These are phyloP conservation scores for Amanita subjunquillea DNA, from an alignment of 768 basidiomycete species.

Conservation along the genomic window DNA sequence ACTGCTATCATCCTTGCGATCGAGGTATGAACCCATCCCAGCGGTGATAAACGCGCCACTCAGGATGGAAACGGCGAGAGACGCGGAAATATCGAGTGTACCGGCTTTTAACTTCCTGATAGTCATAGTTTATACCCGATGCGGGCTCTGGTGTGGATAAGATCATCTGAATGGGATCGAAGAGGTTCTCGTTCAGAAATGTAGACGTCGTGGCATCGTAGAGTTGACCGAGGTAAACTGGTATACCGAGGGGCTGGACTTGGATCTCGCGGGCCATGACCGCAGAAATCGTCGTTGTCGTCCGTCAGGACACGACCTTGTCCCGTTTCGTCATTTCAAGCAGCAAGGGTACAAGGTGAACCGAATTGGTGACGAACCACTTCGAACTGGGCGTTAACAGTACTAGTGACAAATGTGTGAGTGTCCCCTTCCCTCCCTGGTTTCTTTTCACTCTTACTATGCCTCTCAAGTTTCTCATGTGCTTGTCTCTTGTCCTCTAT, in stretches of 20 bases:
- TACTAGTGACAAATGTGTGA: no score
- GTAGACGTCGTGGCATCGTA: background rate
- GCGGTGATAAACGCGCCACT: constrained; percentile 1
- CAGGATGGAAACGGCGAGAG: constrained; percentile 17
- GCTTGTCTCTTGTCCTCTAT: no score
- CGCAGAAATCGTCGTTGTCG: background rate
- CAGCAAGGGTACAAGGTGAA: no score
- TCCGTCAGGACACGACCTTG: no score
- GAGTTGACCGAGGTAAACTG: background rate
- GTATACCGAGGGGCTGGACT: background rate
- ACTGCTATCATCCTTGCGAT: constrained; percentile 5
- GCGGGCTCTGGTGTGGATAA: background rate
- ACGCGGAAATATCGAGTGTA: constrained; percentile 10
- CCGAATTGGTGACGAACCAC: no score
- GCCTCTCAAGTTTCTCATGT: no score
- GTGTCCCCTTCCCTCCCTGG: no score
- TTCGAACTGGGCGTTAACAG: no score
- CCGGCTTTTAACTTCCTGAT: background rate
- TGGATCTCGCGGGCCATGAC: background rate
- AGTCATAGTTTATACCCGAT: background rate
- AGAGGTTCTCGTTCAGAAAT: background rate
- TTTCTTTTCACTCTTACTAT: no score
- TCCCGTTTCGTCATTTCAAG: no score
- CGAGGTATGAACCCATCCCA: constrained; percentile 6
- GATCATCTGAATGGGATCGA: background rate